Percentiles rank a stretch among this genome's conserved stretches.
Evolutionary conservation across 2,329 filamentous ascomycete genomes (phyloP).

Genomic region (Delphinella strobiligena): DNA sequence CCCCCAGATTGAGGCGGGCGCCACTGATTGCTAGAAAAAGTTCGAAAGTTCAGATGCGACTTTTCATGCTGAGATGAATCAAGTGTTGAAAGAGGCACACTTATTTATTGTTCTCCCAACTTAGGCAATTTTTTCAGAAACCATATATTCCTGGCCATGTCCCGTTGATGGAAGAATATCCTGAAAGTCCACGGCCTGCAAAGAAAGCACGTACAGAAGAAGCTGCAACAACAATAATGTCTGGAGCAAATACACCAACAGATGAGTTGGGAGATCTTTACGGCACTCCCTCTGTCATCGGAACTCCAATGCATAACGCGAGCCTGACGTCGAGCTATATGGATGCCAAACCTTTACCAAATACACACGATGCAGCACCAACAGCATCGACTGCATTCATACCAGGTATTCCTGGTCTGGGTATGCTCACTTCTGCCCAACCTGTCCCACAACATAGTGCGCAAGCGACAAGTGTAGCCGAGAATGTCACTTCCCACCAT

Average conservation of each 20-base stretch:
- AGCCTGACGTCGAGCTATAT: not conserved
- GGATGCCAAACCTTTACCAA: constrained; percentile 1
- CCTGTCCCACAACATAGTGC: too few species aligned
- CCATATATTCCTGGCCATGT: not conserved
- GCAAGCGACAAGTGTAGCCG: too few species aligned
- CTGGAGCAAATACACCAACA: constrained; percentile 1
- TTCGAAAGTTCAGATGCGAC: not conserved
- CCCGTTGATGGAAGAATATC: not conserved
- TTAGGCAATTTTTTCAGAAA: not conserved
- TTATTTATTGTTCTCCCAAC: not conserved
- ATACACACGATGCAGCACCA: not conserved
- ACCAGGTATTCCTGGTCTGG: constrained; percentile 6
- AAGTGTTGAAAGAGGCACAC: too few species aligned
- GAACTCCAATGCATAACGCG: constrained; percentile 1
- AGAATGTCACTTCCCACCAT: too few species aligned
- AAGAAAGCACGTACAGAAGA: constrained; percentile 5
- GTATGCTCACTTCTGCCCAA: not conserved
- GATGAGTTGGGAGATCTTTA: constrained; percentile 22
- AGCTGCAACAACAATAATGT: constrained; percentile 4
- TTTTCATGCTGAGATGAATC: too few species aligned
- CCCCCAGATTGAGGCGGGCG: too few species aligned
- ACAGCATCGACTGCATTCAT: not conserved
- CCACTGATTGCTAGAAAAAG: too few species aligned
- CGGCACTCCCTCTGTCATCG: constrained; percentile 8
- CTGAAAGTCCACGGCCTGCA: constrained; percentile 4